Percentiles rank a stretch among this genome's conserved stretches.
Evolutionary conservation across 1,284 basidiomycete species (phyloP).

Genomic region (Blastosporella zonata): DNA sequence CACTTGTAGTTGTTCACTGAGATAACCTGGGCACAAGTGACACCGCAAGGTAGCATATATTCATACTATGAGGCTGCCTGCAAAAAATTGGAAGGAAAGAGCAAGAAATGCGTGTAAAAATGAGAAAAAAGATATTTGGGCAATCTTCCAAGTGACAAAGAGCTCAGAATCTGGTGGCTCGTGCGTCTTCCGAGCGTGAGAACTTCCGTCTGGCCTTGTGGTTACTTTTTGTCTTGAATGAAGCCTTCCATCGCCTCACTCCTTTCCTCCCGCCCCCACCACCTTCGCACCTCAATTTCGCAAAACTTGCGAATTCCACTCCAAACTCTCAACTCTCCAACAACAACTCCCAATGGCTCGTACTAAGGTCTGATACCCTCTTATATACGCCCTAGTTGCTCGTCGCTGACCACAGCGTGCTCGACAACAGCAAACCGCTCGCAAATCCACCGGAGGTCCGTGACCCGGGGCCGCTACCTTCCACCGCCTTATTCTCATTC

Average conservation of each 20-base stretch:
- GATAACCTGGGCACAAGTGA: constrained; percentile 14
- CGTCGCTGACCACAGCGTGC: constrained; percentile 31
- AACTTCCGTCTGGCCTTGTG: constrained; percentile 32
- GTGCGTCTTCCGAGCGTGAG: constrained; percentile 42
- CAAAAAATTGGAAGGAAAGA: constrained; percentile 21
- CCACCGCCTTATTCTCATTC: constrained; percentile 19
- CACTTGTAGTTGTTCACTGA: constrained; percentile 18
- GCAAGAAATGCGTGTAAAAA: constrained; percentile 23
- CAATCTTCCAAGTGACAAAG: constrained; percentile 45
- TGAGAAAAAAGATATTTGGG: constrained; percentile 26
- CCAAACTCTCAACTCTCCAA: constrained; percentile 17
- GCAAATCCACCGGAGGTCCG: constrained; percentile 81
- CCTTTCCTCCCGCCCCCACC: constrained; percentile 40
- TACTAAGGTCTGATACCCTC: constrained; percentile 55
- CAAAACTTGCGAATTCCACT: constrained; percentile 27
- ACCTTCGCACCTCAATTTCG: constrained; percentile 32
- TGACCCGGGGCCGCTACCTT: constrained; percentile 17
- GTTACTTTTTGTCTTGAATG: constrained; percentile 29
- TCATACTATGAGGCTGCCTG: constrained; percentile 10
- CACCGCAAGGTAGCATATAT: constrained; percentile 7
- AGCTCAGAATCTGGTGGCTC: constrained; percentile 43
- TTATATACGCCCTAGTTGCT: constrained; percentile 21
- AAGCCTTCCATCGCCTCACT: constrained; percentile 24
- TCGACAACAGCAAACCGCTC: constrained; percentile 69
- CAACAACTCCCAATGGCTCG: constrained; percentile 55